Percentiles rank a stretch among this genome's conserved stretches.
Evolutionary conservation across 495 filamentous ascomycete species (phyloP).

Genomic region (Aspergillus kassunensis): DNA sequence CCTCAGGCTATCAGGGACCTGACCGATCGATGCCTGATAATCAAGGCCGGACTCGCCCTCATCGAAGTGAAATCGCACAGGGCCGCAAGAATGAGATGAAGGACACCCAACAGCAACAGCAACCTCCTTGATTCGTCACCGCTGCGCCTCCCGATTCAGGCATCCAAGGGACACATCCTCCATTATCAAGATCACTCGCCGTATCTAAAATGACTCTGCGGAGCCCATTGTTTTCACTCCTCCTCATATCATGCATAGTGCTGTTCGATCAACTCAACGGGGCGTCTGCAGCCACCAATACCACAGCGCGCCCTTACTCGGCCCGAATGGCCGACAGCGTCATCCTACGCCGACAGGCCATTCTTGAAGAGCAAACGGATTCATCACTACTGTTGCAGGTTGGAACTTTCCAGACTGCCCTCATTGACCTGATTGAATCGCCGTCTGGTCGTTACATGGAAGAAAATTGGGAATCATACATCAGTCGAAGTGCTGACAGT

Average conservation of each 20-base stretch:
- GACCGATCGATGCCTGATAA: too few relatives aligned
- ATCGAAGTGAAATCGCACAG: too few relatives aligned
- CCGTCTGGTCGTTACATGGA: slow-evolving; percentile 7
- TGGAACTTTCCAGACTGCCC: slow-evolving; percentile 35
- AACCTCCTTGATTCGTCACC: too few relatives aligned
- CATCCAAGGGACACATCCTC: too few relatives aligned
- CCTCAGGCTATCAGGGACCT: too few relatives aligned
- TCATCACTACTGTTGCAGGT: slow-evolving; percentile 35
- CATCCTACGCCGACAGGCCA: slow-evolving; percentile 40
- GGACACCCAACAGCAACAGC: too few relatives aligned
- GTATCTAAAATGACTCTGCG: not conserved
- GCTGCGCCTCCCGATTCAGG: too few relatives aligned
- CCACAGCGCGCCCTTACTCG: slow-evolving; percentile 29
- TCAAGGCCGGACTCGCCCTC: too few relatives aligned
- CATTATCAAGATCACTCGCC: too few relatives aligned
- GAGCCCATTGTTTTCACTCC: not conserved
- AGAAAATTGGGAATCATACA: slow-evolving; percentile 16
- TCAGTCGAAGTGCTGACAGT: slow-evolving; percentile 23
- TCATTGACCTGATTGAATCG: slow-evolving; percentile 30
- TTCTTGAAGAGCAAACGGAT: slow-evolving; percentile 22
- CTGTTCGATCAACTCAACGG: not conserved
- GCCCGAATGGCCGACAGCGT: slow-evolving; percentile 47
- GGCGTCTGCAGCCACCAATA: not conserved
- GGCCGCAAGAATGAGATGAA: too few relatives aligned
- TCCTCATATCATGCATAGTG: not conserved